Percentiles rank a stretch among this genome's conserved stretches.
phyloP scores from a whole-genome alignment of 2,329 filamentous ascomycete species.

The Hypoxylon rubiginosum region DNA sequence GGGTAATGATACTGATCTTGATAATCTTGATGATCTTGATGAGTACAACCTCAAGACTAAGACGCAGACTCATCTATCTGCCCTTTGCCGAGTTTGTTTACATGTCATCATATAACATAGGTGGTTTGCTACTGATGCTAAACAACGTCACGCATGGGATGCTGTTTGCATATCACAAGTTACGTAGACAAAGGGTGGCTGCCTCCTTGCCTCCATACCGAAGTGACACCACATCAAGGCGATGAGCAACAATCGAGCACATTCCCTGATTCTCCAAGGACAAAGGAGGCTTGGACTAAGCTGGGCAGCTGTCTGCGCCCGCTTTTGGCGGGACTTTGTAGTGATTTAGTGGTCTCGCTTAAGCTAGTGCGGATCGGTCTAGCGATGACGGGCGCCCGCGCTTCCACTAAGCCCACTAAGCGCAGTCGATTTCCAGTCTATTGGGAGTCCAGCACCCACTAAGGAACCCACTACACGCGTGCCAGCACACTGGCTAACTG shows the following conservation, averaged over 20 bases:
- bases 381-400: neutral
- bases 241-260: neutral
- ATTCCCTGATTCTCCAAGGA: neutral
- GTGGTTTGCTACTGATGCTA: neutral
- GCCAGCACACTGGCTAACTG: conserved; percentile 20
- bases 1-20: neutral
- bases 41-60: neutral
- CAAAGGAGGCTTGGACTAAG: neutral
- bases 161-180: conserved; percentile 19
- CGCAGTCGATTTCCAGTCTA: neutral
- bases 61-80: neutral
- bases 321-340: conserved; percentile 5
- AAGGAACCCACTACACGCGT: conserved; percentile 13
- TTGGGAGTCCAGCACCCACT: neutral
- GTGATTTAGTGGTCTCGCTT: conserved; percentile 15
- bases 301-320: conserved; percentile 15
- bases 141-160: conserved; percentile 4
- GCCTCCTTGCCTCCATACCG: conserved; percentile 1
- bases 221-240: conserved; percentile 7
- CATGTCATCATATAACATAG: neutral
- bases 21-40: neutral
- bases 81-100: neutral
- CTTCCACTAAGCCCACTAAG: conserved; percentile 18
- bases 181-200: conserved; percentile 10
- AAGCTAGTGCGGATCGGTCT: conserved; percentile 14